These are phyloP conservation scores for Dioszegia hungarica DNA, from an alignment of 768 basidiomycete genomes.

Conservation along the genomic window DNA sequence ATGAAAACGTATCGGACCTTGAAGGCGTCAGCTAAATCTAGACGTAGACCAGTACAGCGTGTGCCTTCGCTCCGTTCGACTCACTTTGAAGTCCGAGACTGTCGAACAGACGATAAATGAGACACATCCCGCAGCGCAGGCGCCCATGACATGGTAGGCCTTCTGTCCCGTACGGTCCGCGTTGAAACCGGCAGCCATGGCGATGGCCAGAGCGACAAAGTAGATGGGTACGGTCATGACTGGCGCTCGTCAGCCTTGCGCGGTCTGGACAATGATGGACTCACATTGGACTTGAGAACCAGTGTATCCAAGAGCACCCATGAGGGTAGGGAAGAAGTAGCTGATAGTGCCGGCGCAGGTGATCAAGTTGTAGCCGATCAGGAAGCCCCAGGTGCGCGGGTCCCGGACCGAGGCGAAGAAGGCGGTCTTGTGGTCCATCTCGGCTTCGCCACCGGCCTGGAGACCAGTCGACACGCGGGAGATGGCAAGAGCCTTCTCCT, in stretches of 20 bases:
- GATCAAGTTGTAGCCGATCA: slow-evolving; percentile 36
- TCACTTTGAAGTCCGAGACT: slow-evolving; percentile 31
- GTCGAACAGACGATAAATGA: slow-evolving; percentile 41
- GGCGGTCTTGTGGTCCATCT: slow-evolving; percentile 35
- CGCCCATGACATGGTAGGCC: slow-evolving; percentile 35
- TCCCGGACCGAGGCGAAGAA: slow-evolving; percentile 41
- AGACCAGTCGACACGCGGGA: neutral
- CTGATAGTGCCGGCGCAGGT: slow-evolving; percentile 42
- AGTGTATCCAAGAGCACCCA: slow-evolving; percentile 39
- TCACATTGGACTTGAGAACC: slow-evolving; percentile 37
- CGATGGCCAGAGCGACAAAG: slow-evolving; percentile 38
- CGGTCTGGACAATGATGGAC: neutral
- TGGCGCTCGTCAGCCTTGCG: slow-evolving; percentile 10
- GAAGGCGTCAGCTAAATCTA: no score
- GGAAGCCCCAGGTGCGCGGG: slow-evolving; percentile 44
- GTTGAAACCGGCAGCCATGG: slow-evolving; percentile 28
- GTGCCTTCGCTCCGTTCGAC: no score
- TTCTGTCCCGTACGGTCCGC: slow-evolving; percentile 43
- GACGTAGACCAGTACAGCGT: no score
- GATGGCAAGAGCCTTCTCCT: slow-evolving; percentile 24
- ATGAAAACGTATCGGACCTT: slow-evolving; percentile 41
- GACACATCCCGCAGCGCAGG: slow-evolving; percentile 17
- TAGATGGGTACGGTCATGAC: slow-evolving; percentile 48
- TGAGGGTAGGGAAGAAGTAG: slow-evolving; percentile 49
- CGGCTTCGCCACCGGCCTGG: slow-evolving; percentile 14